Conservation (phyloP, 176 grass and related monocot genomes). For the Musa schizocarpa region DNA sequence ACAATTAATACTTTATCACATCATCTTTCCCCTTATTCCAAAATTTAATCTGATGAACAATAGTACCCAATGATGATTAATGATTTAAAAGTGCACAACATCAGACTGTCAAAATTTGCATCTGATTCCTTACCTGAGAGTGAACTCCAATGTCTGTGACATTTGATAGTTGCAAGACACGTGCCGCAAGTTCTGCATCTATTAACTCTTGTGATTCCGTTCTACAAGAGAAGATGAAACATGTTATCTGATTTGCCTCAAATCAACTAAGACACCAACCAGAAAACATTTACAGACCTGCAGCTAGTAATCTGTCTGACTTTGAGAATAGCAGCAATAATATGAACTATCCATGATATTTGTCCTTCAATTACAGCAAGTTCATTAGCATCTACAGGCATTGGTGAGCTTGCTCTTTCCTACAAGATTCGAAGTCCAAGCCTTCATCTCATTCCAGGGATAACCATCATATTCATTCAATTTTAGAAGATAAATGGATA, state of each 20-base stretch:
- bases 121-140: conserved; percentile 51
- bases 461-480: too few relatives aligned
- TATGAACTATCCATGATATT: conserved; percentile 94
- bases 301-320: conserved; percentile 66
- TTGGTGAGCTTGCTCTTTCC: conserved; percentile 77
- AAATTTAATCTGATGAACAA: background rate
- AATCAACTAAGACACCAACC: conserved; percentile 13
- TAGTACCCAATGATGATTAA: background rate
- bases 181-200: conserved; percentile 92
- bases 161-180: conserved; percentile 88
- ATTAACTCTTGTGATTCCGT: conserved; percentile 86
- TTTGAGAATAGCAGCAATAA: conserved; percentile 94
- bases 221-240: conserved; percentile 32
- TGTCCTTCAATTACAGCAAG: conserved; percentile 91
- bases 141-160: conserved; percentile 69
- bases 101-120: too few relatives aligned
- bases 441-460: too few relatives aligned
- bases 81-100: too few relatives aligned
- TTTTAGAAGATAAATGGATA: too few relatives aligned
- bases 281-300: conserved; percentile 42
- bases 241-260: background rate
- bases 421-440: conserved; percentile 9
- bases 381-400: conserved; percentile 59
- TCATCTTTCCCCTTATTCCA: too few relatives aligned
- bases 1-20: too few relatives aligned